These are phyloP conservation scores for Pythium oligandrum DNA, from an alignment of 352 stramenopile genomes.

Conservation along the genomic window DNA sequence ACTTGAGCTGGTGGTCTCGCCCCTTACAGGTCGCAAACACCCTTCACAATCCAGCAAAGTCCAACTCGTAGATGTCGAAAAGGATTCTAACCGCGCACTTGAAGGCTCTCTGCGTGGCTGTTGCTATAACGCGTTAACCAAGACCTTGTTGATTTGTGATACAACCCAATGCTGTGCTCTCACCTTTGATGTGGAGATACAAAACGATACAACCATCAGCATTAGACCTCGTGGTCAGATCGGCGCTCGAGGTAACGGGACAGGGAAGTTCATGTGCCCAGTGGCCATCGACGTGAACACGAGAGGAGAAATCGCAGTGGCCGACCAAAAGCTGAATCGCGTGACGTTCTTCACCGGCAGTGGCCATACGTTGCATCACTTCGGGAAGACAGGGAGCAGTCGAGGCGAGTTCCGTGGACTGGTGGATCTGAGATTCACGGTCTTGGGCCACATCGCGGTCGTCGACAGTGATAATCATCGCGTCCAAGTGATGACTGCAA, in stretches of 20 bases:
- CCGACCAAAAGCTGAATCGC: conserved; percentile 44
- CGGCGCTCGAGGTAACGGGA: conserved; percentile 26
- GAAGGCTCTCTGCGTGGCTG: conserved; percentile 26
- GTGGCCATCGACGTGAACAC: conserved; percentile 48
- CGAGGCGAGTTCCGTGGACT: conserved; percentile 48
- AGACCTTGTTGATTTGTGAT: conserved; percentile 46
- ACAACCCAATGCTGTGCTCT: conserved; percentile 27
- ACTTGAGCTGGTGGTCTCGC: conserved; percentile 25
- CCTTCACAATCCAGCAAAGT: conserved; percentile 4
- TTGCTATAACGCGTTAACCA: conserved; percentile 52
- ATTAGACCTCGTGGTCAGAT: conserved; percentile 20
- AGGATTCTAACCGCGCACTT: conserved; percentile 11
- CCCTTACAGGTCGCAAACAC: conserved; percentile 34
- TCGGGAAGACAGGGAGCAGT: conserved; percentile 34
- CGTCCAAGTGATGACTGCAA: conserved; percentile 46
- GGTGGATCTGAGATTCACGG: conserved; percentile 46
- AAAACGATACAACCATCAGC: conserved; percentile 11
- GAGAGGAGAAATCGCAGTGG: conserved; percentile 49
- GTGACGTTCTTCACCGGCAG: conserved; percentile 55
- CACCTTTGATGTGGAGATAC: conserved; percentile 22
- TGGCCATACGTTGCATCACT: conserved; percentile 36
- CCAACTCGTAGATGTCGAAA: conserved; percentile 10
- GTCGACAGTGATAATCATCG: conserved; percentile 55
- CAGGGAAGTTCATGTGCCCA: conserved; percentile 45
- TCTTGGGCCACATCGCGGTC: conserved; percentile 42